phyloP scores from a whole-genome alignment of 148 eudicot species.

The Amaranthus palmeri region DNA sequence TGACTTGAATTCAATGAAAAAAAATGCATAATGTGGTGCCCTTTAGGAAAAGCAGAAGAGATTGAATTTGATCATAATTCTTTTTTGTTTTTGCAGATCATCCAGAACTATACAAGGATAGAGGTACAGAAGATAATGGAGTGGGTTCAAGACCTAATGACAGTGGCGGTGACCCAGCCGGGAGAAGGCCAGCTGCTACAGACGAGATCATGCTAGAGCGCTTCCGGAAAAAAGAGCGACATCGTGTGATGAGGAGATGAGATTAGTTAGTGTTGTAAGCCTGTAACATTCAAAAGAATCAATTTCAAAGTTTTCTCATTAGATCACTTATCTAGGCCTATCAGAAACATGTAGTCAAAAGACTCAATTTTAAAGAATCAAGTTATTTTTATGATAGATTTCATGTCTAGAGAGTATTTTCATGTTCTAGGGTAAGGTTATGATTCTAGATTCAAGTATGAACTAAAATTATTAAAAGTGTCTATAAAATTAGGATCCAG shows the following conservation, averaged over 20 bases:
- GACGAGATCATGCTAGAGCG: conserved; percentile 92
- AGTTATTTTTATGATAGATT: no score
- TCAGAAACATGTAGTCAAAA: conserved; percentile 1
- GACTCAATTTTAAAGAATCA: no score
- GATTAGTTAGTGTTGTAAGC: background rate
- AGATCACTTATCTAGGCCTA: background rate
- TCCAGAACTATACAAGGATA: conserved; percentile 72
- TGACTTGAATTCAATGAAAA: no score
- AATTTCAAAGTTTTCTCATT: background rate
- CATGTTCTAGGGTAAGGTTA: no score
- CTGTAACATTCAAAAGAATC: background rate
- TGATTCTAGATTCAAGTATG: no score
- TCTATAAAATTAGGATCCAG: no score
- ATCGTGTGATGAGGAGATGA: conserved; percentile 86
- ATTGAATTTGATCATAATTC: no score
- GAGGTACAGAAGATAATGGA: conserved; percentile 45
- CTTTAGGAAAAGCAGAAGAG: no score
- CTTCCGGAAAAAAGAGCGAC: conserved; percentile 89
- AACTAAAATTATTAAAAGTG: no score
- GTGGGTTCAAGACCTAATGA: conserved; percentile 44
- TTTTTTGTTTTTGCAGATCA: conserved; percentile 49
- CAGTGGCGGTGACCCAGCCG: conserved; percentile 42
- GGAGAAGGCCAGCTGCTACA: conserved; percentile 83
- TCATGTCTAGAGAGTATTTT: no score
- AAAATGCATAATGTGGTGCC: no score